These are phyloP conservation scores for Schizopora paradoxa DNA, from an alignment of 1,284 basidiomycete genomes.

Conservation along the genomic window DNA sequence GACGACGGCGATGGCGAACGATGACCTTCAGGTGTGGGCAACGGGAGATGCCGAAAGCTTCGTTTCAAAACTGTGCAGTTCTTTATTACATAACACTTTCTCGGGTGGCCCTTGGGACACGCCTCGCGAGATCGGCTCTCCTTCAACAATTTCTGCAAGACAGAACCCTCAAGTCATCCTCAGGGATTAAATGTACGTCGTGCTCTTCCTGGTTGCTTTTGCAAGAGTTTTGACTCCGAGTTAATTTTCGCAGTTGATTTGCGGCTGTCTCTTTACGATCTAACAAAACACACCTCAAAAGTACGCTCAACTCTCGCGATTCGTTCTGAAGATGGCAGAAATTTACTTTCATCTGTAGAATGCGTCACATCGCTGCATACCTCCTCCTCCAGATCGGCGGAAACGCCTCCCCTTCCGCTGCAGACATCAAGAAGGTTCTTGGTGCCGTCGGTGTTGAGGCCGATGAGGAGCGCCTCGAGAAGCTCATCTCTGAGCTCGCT, in stretches of 20 bases:
- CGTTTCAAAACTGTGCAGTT: slow-evolving; percentile 19
- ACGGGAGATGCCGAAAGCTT: slow-evolving; percentile 38
- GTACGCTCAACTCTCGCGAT: slow-evolving; percentile 1
- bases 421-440: slow-evolving; percentile 89
- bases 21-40: slow-evolving; percentile 41
- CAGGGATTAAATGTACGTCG: slow-evolving; percentile 76
- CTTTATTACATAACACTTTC: slow-evolving; percentile 13
- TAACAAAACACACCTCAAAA: slow-evolving; percentile 23
- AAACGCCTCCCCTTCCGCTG: slow-evolving; percentile 83
- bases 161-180: slow-evolving; percentile 90
- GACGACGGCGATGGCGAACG: slow-evolving; percentile 17
- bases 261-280: slow-evolving; percentile 64
- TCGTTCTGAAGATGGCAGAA: neutral
- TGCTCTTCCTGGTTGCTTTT: neutral
- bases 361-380: slow-evolving; percentile 98
- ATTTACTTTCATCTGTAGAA: slow-evolving; percentile 28
- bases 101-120: too few relatives aligned
- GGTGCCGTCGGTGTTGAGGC: slow-evolving; percentile 84
- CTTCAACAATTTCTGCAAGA: slow-evolving; percentile 27
- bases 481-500: slow-evolving; percentile 87
- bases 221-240: slow-evolving; percentile 10
- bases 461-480: slow-evolving; percentile 79
- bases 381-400: slow-evolving; percentile 96
- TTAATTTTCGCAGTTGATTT: slow-evolving; percentile 64
- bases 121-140: neutral